Evolutionary conservation across 352 stramenopile genomes (phyloP), one percentile per base, ranked within the genome.

Genomic region (Sclerospora graminicola): DNA sequence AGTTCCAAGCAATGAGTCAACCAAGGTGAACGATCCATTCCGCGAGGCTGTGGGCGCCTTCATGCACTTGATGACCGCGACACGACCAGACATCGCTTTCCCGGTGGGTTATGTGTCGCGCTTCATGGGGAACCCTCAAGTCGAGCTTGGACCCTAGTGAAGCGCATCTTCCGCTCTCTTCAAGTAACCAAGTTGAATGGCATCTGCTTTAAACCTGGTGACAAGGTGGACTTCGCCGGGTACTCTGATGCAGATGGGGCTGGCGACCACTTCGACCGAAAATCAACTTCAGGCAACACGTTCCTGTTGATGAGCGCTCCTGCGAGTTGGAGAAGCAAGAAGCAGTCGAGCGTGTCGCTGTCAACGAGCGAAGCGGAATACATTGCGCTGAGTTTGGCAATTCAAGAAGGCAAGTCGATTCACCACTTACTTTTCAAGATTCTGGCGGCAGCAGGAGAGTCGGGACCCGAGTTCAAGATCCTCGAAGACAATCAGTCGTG

Each of bases 41-140:
- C 36, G 46, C 6, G 40, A 59, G 21, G 51, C 39, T 23, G 52
- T 56, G 8, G 42, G 45, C 30, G 51, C 51, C 8, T 32, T 20
- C 51, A 60, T 60, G 51, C 41, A 60, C 23, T 26, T 55, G 15
- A 60, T 48, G 45, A 56, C 45, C 19, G 24, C 39, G 2, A 54
- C 44, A 31, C 45, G 40, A 9, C 51, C 51, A 19, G 44, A 54
- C 19, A 54, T 54, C 19, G 51, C 51, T 5, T 54, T 26, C 5
- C 42, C 43, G 0, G 42, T 48, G 1, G 42, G 36, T 7, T 60
- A 50, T 26, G 28, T 60, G 11, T 44, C 45, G 8, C 31, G 46
- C 23, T 56, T 56, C 45, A 56, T 60, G 52, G 19, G 51, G 13
- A 56, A 55, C 9, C 45, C 40, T 1, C 52, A 56, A 46, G 36